These are phyloP conservation scores for Pythium phragmitis DNA, from an alignment of 352 stramenopile genomes.

Conservation along the genomic window DNA sequence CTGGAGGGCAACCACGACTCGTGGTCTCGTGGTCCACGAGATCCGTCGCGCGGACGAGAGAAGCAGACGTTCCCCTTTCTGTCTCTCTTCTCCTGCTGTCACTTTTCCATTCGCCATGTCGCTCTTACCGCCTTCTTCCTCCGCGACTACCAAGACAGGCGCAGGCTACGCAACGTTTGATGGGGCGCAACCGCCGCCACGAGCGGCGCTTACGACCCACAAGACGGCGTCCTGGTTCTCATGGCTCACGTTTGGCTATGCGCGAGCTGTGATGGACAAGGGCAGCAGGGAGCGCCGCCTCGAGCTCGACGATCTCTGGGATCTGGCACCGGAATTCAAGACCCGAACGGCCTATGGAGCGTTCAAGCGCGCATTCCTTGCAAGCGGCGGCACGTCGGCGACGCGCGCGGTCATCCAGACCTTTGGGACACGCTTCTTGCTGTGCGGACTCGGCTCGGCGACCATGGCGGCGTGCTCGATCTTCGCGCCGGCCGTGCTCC, in stretches of 20 bases:
- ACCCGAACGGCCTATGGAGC: background rate
- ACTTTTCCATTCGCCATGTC: too few relatives aligned
- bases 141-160: too few relatives aligned
- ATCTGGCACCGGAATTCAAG: background rate
- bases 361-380: slow-evolving; percentile 1
- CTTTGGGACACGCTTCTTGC: slow-evolving; percentile 16
- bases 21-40: too few relatives aligned
- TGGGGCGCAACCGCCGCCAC: too few relatives aligned
- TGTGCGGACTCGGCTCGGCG: slow-evolving; percentile 18
- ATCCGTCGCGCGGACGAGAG: too few relatives aligned
- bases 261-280: slow-evolving; percentile 4
- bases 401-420: background rate
- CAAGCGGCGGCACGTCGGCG: background rate
- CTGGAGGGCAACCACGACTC: too few relatives aligned
- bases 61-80: too few relatives aligned
- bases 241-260: slow-evolving; percentile 12
- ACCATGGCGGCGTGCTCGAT: slow-evolving; percentile 13
- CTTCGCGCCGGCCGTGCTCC: slow-evolving; percentile 26
- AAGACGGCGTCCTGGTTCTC: slow-evolving; percentile 13
- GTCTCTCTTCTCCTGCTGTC: too few relatives aligned
- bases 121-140: too few relatives aligned
- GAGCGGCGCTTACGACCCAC: background rate
- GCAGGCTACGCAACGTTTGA: too few relatives aligned
- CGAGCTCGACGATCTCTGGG: slow-evolving; percentile 16
- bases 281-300: background rate